These are phyloP conservation scores for Mucor sp. DNA, from an alignment of 371 early-diverging fungal species.

Conservation along the genomic window DNA sequence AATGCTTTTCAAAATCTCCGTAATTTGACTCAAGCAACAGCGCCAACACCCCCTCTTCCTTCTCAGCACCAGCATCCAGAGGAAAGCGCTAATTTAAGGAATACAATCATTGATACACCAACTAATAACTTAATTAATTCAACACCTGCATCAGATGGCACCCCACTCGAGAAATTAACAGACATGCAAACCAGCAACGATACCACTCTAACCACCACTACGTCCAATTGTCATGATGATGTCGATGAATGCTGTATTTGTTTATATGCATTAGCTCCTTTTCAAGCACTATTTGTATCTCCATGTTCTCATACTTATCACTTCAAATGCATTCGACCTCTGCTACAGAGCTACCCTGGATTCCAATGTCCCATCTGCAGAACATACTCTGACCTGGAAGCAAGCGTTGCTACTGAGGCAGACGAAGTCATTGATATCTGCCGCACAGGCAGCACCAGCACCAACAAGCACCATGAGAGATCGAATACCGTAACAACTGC, in stretches of 20 bases:
- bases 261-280: slow-evolving; percentile 84
- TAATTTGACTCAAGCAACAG: slow-evolving; percentile 13
- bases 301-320: slow-evolving; percentile 96
- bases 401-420: slow-evolving; percentile 77
- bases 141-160: neutral
- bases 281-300: slow-evolving; percentile 92
- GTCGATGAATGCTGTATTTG: slow-evolving; percentile 94
- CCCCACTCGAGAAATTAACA: neutral
- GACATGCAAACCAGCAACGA: neutral
- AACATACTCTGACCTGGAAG: slow-evolving; percentile 91
- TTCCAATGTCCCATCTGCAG: slow-evolving; percentile 95
- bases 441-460: neutral
- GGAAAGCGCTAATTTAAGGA: neutral
- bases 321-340: slow-evolving; percentile 88
- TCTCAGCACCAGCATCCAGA: slow-evolving; percentile 8
- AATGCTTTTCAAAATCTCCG: slow-evolving; percentile 35
- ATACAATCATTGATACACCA: neutral
- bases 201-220: neutral
- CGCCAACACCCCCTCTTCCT: neutral
- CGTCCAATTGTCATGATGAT: neutral
- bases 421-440: slow-evolving; percentile 45
- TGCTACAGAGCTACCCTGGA: slow-evolving; percentile 74
- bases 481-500: neutral
- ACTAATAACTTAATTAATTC: neutral
- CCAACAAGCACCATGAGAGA: neutral